Evolutionary conservation across 163 green algal genomes (phyloP), one percentile per base, ranked within the genome.

Genomic region (Volvox carteri): DNA sequence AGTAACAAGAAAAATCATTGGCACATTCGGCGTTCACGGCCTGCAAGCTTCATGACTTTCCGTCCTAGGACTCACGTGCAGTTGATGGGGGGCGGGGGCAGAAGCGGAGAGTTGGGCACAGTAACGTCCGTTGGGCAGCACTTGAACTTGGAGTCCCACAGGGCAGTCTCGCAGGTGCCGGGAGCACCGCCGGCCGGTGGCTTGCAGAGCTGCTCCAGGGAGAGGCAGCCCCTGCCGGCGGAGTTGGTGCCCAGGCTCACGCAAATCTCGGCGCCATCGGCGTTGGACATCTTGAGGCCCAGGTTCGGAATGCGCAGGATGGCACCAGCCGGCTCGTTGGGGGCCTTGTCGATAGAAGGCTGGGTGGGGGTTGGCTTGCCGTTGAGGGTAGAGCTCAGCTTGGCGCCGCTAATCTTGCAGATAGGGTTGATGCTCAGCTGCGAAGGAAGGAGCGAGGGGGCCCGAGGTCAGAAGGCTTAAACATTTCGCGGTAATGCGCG

Each of bases 281-380:
- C 62, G 30, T 4, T 74, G n/a, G 6, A 6, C n/a, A 42, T 12
- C 9, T 74, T 44, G 18, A 74, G 28, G 8, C 62, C 62, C 62
- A 74, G 62, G 62, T n/a, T 74, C 8, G n/a, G 23, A n/a, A 74
- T n/a, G n/a, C 62, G 62, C 4, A 74, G 62, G n/a, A 74, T n/a
- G 62, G 30, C n/a, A n/a, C 28, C 62, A n/a, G 18, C n/a, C 18
- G 62, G 8, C 18, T n/a, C 62, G 62, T 19, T 19, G 6, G 62
- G 28, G 9, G 62, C 62, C 62, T 4, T 42, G 7, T 23, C 62
- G 30, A 74, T 74, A 12, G 62, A 19, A 9, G 62, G 62, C 16
- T 4, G 7, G 8, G 28, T 42, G 7, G 5, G 7, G 18, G 62
- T n/a, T 11, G 62, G 62, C 30, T 72, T 28, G 11, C 76, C 76